Evolutionary conservation across 2,329 filamentous ascomycete genomes (phyloP).

Genomic region (Claviceps fusiformis): DNA sequence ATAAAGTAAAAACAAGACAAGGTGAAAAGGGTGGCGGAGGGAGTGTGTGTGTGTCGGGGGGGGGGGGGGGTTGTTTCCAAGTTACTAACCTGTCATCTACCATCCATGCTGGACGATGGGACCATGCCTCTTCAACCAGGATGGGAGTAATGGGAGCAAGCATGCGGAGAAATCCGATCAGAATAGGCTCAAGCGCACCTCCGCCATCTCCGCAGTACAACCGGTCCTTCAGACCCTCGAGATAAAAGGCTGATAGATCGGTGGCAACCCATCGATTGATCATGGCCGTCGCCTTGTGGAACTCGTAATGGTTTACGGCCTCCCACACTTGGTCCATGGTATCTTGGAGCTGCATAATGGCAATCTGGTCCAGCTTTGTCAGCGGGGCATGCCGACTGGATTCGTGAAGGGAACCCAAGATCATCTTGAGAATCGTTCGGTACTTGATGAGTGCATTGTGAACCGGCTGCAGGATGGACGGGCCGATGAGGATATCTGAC

Average conservation of each 20-base stretch:
- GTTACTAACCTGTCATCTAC: slow-evolving; percentile 30
- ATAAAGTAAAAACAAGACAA: not conserved
- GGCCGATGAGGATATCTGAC: slow-evolving; percentile 69
- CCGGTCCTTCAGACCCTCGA: slow-evolving; percentile 83
- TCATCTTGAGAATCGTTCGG: slow-evolving; percentile 78
- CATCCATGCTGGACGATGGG: slow-evolving; percentile 55
- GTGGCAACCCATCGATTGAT: slow-evolving; percentile 72
- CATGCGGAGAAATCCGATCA: slow-evolving; percentile 62
- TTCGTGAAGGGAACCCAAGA: slow-evolving; percentile 60
- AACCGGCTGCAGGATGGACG: slow-evolving; percentile 61
- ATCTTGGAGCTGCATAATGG: slow-evolving; percentile 58
- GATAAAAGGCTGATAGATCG: slow-evolving; percentile 84
- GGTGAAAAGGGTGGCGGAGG: no score
- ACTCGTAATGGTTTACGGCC: slow-evolving; percentile 61
- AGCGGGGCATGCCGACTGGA: slow-evolving; percentile 36
- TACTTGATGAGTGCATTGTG: slow-evolving; percentile 74
- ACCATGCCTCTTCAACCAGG: slow-evolving; percentile 81
- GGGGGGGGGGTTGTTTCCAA: not conserved
- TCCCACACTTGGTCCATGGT: slow-evolving; percentile 50
- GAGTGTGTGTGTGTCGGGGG: no score
- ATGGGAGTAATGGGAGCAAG: slow-evolving; percentile 69
- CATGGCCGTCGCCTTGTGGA: slow-evolving; percentile 59
- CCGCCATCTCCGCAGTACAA: slow-evolving; percentile 70
- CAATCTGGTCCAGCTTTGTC: slow-evolving; percentile 57
- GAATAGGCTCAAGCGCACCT: slow-evolving; percentile 52